These are phyloP conservation scores for Penicillium flavigenum DNA, from an alignment of 495 filamentous ascomycete genomes.

Conservation along the genomic window DNA sequence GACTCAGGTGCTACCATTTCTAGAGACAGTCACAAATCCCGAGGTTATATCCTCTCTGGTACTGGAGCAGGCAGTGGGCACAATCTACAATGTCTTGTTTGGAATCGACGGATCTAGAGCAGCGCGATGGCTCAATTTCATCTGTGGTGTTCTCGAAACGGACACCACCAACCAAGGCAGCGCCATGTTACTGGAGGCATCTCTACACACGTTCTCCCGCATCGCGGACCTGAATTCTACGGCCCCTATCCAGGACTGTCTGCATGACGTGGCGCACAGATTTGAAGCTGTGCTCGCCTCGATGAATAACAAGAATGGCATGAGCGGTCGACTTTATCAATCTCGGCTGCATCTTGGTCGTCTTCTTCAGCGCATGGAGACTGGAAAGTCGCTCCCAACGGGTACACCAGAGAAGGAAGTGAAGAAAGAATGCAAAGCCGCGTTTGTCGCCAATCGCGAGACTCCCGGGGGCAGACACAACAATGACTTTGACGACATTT, in stretches of 20 bases:
- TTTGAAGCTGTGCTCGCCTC: slow-evolving; percentile 7
- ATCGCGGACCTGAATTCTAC: slow-evolving; percentile 23
- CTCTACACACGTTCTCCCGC: slow-evolving; percentile 15
- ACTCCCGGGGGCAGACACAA: slow-evolving; percentile 50
- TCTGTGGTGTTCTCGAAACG: slow-evolving; percentile 14
- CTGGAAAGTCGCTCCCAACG: background rate
- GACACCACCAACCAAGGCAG: slow-evolving; percentile 8
- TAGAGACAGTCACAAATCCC: slow-evolving; percentile 50
- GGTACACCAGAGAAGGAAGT: background rate
- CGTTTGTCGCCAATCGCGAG: slow-evolving; percentile 6
- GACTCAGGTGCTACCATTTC: slow-evolving; percentile 49
- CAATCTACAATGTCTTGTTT: slow-evolving; percentile 57
- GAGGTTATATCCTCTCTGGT: slow-evolving; percentile 53
- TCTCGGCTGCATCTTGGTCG: slow-evolving; percentile 4
- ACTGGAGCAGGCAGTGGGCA: slow-evolving; percentile 53
- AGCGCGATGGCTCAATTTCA: slow-evolving; percentile 40
- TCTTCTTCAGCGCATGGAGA: slow-evolving; percentile 14
- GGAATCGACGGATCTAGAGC: slow-evolving; percentile 49
- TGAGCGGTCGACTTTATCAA: background rate
- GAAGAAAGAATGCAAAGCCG: background rate
- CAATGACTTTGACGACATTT: slow-evolving; percentile 62
- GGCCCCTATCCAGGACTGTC: slow-evolving; percentile 14
- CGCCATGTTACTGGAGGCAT: slow-evolving; percentile 10
- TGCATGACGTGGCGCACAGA: slow-evolving; percentile 10
- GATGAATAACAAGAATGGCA: background rate